Evolutionary conservation across 306 rosid species (phyloP).

Genomic region (Vachellia collinsii): DNA sequence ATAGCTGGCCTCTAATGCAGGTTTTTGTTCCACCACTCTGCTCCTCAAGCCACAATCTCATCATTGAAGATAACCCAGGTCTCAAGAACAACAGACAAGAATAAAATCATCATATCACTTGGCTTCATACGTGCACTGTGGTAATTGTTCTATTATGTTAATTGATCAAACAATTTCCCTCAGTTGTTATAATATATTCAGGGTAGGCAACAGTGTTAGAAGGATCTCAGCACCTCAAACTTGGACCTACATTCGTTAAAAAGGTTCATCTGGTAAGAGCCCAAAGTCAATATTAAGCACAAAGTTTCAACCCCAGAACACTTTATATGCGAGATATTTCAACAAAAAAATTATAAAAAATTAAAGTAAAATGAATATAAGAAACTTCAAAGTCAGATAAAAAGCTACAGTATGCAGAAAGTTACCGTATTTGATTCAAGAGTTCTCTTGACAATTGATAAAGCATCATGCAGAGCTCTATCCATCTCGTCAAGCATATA

Average conservation of each 20-base stretch:
- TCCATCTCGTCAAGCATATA: constrained; percentile 99
- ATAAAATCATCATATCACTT: not conserved
- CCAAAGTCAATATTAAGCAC: not conserved
- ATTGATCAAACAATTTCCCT: not conserved
- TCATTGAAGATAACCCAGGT: constrained; percentile 2
- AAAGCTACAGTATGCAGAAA: constrained; percentile 20
- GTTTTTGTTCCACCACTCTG: not conserved
- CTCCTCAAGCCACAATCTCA: not conserved
- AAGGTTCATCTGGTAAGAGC: not conserved
- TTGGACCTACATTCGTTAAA: not conserved
- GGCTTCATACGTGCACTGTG: not conserved
- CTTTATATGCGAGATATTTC: not conserved
- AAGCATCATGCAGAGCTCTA: constrained; percentile 91
- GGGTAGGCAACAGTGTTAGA: too few relatives aligned
- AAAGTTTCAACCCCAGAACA: not conserved
- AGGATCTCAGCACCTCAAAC: not conserved
- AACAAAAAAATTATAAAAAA: not conserved
- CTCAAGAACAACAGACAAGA: not conserved
- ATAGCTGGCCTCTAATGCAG: not conserved
- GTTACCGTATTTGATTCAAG: constrained; percentile 90
- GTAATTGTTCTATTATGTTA: not conserved
- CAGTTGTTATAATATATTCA: not conserved
- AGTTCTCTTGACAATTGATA: constrained; percentile 92
- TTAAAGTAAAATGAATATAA: not conserved
- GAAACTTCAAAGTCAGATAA: not conserved